Conservation (phyloP, 1,139 yeast genomes). For the Geotrichum siamense region DNA sequence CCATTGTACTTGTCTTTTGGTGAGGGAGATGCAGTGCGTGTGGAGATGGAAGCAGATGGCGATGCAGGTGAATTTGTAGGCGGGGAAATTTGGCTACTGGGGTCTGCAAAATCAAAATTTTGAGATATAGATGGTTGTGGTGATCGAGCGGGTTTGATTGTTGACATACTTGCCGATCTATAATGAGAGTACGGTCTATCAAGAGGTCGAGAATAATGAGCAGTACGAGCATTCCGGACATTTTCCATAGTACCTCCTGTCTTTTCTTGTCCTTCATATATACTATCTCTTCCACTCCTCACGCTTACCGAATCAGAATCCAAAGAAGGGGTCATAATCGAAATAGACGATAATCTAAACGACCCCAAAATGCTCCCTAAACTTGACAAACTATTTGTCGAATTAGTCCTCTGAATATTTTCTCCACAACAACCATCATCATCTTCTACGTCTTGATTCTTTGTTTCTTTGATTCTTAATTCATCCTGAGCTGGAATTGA, state of each 20-base stretch:
- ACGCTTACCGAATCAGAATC: slow-evolving; percentile 12
- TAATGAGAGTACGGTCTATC: background rate
- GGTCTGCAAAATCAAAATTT: background rate
- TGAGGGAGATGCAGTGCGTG: too few relatives aligned
- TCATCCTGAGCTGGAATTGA: background rate
- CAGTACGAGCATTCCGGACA: background rate
- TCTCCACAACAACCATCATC: background rate
- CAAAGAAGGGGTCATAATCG: slow-evolving; percentile 16
- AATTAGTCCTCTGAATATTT: slow-evolving; percentile 6
- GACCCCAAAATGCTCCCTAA: slow-evolving; percentile 28
- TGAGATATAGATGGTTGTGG: background rate
- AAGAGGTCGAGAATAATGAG: slow-evolving; percentile 3
- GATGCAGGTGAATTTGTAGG: too few relatives aligned
- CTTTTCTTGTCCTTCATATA: background rate
- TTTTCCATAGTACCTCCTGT: background rate
- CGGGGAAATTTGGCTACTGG: background rate
- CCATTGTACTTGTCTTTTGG: slow-evolving; percentile 11
- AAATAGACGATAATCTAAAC: slow-evolving; percentile 27
- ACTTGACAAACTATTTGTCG: slow-evolving; percentile 15
- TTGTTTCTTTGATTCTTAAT: background rate
- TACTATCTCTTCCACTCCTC: slow-evolving; percentile 5
- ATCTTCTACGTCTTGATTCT: slow-evolving; percentile 1
- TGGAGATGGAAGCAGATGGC: slow-evolving; percentile 3
- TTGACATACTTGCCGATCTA: slow-evolving; percentile 5
- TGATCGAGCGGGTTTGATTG: background rate